Base-by-base conservation (phyloP, 2,329 filamentous ascomycete species). In the Aspergillus alliaceus region DNA sequence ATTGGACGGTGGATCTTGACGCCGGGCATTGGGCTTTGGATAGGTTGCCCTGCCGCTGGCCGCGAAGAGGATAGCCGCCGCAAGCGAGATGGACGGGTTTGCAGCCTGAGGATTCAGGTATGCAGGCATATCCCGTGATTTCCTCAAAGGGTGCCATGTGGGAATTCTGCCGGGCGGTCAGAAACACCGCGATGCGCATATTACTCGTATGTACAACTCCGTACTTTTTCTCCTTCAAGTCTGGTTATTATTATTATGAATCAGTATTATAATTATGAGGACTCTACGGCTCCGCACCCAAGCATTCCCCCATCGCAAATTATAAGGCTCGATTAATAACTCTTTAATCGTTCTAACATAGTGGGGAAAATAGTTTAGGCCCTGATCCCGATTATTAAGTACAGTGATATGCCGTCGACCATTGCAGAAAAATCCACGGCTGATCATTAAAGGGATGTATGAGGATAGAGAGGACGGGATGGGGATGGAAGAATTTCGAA, bases 31-130 rank as follows among this genome's bases (percentile, higher is more conserved):
- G 69, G 64, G 40, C 40, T 44, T 24, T 74, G 71, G 69, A 66
- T 74, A n/a, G 71, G 71, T 69, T 44, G 40, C 40, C 40, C 14
- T 71, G 65, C 68, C 72, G 68, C 70, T 61, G 61, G 63, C 62
- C 68, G 69, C 71, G n/a, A 72, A 72, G 62, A 63, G 66, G 66
- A 69, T 75, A 75, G 68, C 67, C 73, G 72, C 73, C 65, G 64
- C 67, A 75, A 75, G 72, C 72, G 72, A 75, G 66, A 49, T 29
- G 54, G 52, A n/a, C 18, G 3, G 62, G 63, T n/a, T n/a, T n/a
- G n/a, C n/a, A n/a, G n/a, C 64, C 66, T 70, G 44, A 22, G 18
- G 1, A 24, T 6, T 40, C 2, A 4, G 50, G 40, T 18, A 46
- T 24, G 24, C 15, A 51, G 18, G 6, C n/a, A n/a, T n/a, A n/a